These are phyloP conservation scores for Psilocybe sp. DNA, from an alignment of 768 basidiomycete genomes.

Conservation along the genomic window DNA sequence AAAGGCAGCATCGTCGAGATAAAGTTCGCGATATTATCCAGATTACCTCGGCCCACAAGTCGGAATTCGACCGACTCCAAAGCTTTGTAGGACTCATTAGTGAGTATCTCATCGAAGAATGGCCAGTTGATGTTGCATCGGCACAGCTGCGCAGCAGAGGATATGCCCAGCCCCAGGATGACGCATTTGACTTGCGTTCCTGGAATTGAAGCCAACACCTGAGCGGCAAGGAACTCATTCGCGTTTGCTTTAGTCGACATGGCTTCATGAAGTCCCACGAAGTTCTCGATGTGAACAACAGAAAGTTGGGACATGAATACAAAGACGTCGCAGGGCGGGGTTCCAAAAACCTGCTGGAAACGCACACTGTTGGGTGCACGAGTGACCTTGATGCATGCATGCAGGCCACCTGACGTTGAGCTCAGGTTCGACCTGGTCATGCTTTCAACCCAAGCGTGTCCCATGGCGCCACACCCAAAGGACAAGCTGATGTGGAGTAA, in stretches of 20 bases:
- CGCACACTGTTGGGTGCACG: background rate
- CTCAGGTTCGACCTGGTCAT: background rate
- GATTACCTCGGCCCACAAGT: slow-evolving; percentile 6
- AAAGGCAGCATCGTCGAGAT: slow-evolving; percentile 7
- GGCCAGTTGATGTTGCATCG: slow-evolving; percentile 9
- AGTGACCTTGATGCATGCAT: background rate
- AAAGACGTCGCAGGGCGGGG: slow-evolving; percentile 4
- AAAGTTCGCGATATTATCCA: slow-evolving; percentile 8
- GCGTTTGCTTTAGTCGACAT: slow-evolving; percentile 1
- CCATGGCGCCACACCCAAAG: slow-evolving; percentile 4
- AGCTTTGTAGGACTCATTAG: slow-evolving; percentile 1
- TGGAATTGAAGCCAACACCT: slow-evolving; percentile 7
- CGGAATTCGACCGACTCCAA: slow-evolving; percentile 6
- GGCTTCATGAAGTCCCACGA: slow-evolving; percentile 1
- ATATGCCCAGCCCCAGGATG: slow-evolving; percentile 5
- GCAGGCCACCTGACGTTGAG: too few species aligned
- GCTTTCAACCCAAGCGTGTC: too few species aligned
- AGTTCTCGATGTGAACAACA: slow-evolving; percentile 7
- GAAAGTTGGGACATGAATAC: background rate
- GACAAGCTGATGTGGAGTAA: slow-evolving; percentile 4
- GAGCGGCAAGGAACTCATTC: slow-evolving; percentile 7
- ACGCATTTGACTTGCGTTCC: background rate
- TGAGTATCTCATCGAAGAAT: slow-evolving; percentile 10
- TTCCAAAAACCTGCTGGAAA: background rate
- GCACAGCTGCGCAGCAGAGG: slow-evolving; percentile 9